Percentiles rank a stretch among this genome's conserved stretches.
phyloP scores from a whole-genome alignment of 2,329 filamentous ascomycete genomes.

The Ceratocystis diversiconidia region DNA sequence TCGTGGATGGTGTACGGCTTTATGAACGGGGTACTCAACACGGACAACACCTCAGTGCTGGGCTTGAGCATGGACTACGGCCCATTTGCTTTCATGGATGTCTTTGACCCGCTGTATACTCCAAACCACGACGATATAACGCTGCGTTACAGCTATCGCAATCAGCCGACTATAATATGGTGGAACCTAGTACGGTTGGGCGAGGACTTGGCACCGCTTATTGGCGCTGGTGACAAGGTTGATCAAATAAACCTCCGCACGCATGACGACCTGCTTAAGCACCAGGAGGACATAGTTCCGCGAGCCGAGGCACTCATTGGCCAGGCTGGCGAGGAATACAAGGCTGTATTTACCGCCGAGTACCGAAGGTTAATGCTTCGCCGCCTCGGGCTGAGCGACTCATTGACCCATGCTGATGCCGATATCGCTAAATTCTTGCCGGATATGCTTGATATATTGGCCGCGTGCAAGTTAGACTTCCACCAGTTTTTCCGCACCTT shows the following conservation, averaged over 20 bases:
- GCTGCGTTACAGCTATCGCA: conserved; percentile 79
- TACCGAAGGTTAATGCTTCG: conserved; percentile 75
- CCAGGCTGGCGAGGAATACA: conserved; percentile 73
- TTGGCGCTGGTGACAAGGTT: conserved; percentile 60
- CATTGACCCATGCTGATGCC: conserved; percentile 51
- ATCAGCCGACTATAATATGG: conserved; percentile 94
- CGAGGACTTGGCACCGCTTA: conserved; percentile 74
- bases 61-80: conserved; percentile 89
- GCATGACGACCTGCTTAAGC: conserved; percentile 6
- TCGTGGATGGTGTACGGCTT: conserved; percentile 98
- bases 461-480: conserved; percentile 76
- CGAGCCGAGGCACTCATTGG: conserved; percentile 76
- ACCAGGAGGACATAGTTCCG: conserved; percentile 50
- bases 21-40: conserved; percentile 96
- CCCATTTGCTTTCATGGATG: conserved; percentile 94
- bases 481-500: conserved; percentile 84
- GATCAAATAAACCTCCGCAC: conserved; percentile 51
- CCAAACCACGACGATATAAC: conserved; percentile 91
- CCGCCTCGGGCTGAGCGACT: conserved; percentile 57
- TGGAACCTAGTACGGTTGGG: conserved; percentile 93
- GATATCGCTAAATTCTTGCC: conserved; percentile 74
- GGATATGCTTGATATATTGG: conserved; percentile 58
- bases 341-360: conserved; percentile 70
- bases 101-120: conserved; percentile 87
- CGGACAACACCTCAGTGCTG: conserved; percentile 86